Evolutionary conservation across 2,329 filamentous ascomycete genomes (phyloP), one percentile per base, ranked within the genome.

Genomic region (Sporothrix variecibatus): DNA sequence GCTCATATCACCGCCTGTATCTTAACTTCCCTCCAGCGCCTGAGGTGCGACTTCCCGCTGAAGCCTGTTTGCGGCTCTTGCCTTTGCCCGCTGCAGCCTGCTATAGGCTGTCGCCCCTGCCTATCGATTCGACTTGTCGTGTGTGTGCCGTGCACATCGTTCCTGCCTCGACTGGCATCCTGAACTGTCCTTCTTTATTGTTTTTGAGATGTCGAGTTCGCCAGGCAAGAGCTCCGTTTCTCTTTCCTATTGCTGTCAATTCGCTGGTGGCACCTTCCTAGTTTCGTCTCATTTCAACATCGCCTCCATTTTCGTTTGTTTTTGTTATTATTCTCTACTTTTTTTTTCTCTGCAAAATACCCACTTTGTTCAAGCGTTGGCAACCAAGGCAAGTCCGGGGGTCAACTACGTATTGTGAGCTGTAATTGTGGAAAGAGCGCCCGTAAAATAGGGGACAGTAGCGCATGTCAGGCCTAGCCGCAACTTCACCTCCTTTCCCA

Each of bases 351-450:
- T 60, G 20, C 46, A 72, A 51, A 26, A 40, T 68, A 73, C 72
- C 72, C 72, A 73, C 72, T 67, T 62, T 26, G n/a, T n/a, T 53
- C 65, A 20, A 38, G 28, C 26, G 11, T 8, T 60, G 9, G 31
- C 20, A 64, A 72, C 43, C 17, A 64, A 62, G 43, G 53, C 58
- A 72, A 72, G 72, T 74, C 75, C 74, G 72, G 75, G 75, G 69
- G 72, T 23, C 49, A 31, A 73, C 67, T 31, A 72, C 74, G n/a
- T 67, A 17, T 67, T 28, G 28, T 28, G 12, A 43, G 9, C 38
- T 11, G n/a, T 46, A 67, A 67, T 28, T 46, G 38, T 26, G 38
- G 38, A 49, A 65, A 62, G 49, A 73, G 71, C 28, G 34, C 34
- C 43, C 31, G n/a, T 20, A 56, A 38, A 65, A 72, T 51, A 34